phyloP scores from a whole-genome alignment of 139 green algal species.

The Closterium sp. region DNA sequence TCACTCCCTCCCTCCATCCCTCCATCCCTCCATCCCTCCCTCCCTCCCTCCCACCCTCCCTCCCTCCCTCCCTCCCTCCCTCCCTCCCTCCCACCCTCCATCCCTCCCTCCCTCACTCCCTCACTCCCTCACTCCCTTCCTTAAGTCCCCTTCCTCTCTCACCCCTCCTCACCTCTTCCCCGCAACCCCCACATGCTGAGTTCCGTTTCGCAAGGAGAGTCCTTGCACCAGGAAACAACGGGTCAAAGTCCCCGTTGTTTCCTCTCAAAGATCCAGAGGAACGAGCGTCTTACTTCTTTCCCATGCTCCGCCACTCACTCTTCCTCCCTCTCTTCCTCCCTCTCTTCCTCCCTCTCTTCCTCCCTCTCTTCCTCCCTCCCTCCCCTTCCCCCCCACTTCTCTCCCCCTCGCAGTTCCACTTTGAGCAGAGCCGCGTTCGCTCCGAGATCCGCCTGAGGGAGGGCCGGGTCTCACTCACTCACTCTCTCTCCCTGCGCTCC shows the following conservation, averaged over 20 bases:
- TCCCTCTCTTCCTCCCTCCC: not conserved
- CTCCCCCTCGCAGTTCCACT: conserved; percentile 54
- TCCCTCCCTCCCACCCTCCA: not conserved
- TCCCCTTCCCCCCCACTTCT: conserved; percentile 12
- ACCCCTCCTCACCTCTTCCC: conserved; percentile 45
- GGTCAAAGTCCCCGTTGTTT: too few relatives aligned
- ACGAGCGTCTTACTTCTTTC: too few relatives aligned
- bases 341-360: not conserved
- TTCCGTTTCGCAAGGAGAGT: too few relatives aligned
- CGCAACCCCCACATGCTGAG: too few relatives aligned
- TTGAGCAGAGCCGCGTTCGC: conserved; percentile 44
- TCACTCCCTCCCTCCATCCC: too few relatives aligned
- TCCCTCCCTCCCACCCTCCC: too few relatives aligned
- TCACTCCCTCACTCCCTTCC: not conserved
- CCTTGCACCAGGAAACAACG: too few relatives aligned
- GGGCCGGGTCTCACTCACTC: conserved; percentile 55
- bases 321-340: not conserved
- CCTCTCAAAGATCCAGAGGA: too few relatives aligned
- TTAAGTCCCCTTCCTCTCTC: too few relatives aligned
- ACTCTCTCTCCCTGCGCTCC: too few relatives aligned
- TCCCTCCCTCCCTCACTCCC: not conserved
- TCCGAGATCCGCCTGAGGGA: conserved; percentile 52
- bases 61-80: too few relatives aligned
- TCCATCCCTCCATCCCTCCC: not conserved
- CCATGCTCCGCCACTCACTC: too few relatives aligned